These are phyloP conservation scores for Ilex aquifolium DNA, from an alignment of 257 asterid species.

Conservation along the genomic window DNA sequence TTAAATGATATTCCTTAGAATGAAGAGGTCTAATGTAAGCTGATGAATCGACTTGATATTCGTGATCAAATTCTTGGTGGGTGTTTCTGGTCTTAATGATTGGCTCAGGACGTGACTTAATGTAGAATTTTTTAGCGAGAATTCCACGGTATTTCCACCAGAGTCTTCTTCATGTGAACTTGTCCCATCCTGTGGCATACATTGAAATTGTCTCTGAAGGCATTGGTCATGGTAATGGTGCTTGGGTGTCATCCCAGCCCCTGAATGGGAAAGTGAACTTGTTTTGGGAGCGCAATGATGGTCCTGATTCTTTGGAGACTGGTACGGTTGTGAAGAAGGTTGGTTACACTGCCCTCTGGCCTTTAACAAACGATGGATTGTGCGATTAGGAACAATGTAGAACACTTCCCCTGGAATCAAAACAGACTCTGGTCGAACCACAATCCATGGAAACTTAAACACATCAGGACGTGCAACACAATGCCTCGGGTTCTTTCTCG, in stretches of 20 bases:
- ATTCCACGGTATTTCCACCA: too few relatives aligned
- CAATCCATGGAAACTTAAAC: constrained; percentile 52
- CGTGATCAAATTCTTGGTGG: background rate
- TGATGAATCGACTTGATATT: background rate
- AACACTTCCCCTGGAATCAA: constrained; percentile 37
- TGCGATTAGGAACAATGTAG: constrained; percentile 26
- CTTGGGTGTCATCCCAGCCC: constrained; percentile 18
- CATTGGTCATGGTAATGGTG: constrained; percentile 3
- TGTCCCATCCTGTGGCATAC: constrained; percentile 7
- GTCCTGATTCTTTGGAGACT: background rate
- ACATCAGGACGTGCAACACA: constrained; percentile 68
- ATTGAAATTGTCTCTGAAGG: too few relatives aligned
- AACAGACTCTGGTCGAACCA: constrained; percentile 51
- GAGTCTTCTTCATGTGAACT: constrained; percentile 12
- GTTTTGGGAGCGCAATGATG: background rate
- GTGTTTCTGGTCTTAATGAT: background rate
- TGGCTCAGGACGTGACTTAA: background rate
- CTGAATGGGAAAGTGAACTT: constrained; percentile 1
- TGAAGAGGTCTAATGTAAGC: background rate
- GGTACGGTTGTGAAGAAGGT: constrained; percentile 3
- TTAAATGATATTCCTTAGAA: background rate
- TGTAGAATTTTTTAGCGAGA: background rate
- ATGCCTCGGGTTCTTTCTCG: constrained; percentile 48
- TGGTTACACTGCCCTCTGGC: constrained; percentile 1
- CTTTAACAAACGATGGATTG: constrained; percentile 25